Base-by-base conservation (phyloP, 73 alveolate genomes). In the Symbiodinium natans region DNA sequence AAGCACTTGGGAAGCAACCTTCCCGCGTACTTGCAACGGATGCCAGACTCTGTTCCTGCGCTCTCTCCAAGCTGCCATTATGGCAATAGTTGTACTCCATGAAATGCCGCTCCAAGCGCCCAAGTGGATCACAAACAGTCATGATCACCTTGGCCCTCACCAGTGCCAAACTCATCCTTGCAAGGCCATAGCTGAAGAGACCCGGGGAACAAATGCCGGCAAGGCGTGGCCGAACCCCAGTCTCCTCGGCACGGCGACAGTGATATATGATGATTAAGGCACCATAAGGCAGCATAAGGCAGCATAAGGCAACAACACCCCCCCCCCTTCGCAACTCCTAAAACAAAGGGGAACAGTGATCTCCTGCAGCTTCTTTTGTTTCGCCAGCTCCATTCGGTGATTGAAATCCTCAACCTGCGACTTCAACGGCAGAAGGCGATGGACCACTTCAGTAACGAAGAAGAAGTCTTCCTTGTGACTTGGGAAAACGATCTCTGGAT, bases 71-170 rank as follows among this genome's bases (percentile, higher is more conserved):
- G 13, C 38, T 11, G 46, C 39, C 48, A 27, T 89, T 74, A 42
- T 54, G 75, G 56, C 95, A 89, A 86, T 89, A 89, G 38, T 40
- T 36, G 86, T 89, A 89, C 82, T 63, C 86, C 87, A 89, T 68
- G 73, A 89, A 89, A 27, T 36, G 43, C 11, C 75, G 74, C 52
- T 89, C 95, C 43, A 68, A 11, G 39, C 95, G 95, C 40, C 86
- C 86, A 8, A 89, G 43, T 3, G 95, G 95, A 38, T 89, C 95
- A 38, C 95, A 89, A 63, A 89, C 34, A 10, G 42, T 68, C 95
- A 89, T 17, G 25, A 89, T 33, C 48, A 68, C 75, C 86, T 89
- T 89, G 36, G 75, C 33, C 1, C 40, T 38, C 43, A 89, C 75
- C 36, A 59, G 73, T 25, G 95, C 95, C 71, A 89, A 39, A n/a